Evolutionary conservation across 306 rosid species (phyloP).

Genomic region (Vachellia collinsii): DNA sequence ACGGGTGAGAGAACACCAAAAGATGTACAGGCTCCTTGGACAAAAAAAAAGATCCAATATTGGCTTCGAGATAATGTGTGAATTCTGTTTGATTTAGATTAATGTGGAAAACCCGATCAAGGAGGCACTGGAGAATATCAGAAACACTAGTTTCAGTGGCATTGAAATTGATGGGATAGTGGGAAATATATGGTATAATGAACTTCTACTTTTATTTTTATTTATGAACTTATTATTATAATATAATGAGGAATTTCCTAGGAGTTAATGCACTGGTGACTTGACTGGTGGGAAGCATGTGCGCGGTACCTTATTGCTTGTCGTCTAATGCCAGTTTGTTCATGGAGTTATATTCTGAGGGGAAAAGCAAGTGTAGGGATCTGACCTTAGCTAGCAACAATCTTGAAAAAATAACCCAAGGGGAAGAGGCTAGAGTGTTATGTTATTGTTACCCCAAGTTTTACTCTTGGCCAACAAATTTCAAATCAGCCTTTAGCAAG

Average conservation of each 20-base stretch:
- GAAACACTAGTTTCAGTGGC: slow-evolving; percentile 17
- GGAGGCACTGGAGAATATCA: slow-evolving; percentile 1
- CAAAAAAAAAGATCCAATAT: no score
- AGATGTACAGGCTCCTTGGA: no score
- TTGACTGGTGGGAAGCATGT: slow-evolving; percentile 62
- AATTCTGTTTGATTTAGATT: slow-evolving; percentile 26
- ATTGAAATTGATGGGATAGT: slow-evolving; percentile 42
- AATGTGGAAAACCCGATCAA: background rate
- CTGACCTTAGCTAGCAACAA: slow-evolving; percentile 33
- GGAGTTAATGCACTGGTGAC: slow-evolving; percentile 42
- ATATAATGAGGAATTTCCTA: slow-evolving; percentile 30
- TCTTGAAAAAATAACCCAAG: slow-evolving; percentile 1
- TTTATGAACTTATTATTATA: slow-evolving; percentile 35
- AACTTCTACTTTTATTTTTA: slow-evolving; percentile 12
- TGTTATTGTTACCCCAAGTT: slow-evolving; percentile 24
- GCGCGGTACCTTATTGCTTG: slow-evolving; percentile 60
- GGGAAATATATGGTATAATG: slow-evolving; percentile 45
- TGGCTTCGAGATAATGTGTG: background rate
- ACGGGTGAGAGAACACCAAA: background rate
- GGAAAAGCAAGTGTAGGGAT: slow-evolving; percentile 41
- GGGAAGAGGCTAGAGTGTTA: slow-evolving; percentile 7
- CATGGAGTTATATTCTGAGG: slow-evolving; percentile 59
- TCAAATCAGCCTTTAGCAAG: background rate
- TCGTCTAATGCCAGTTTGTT: slow-evolving; percentile 60
- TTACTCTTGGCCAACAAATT: slow-evolving; percentile 43